phyloP scores from a whole-genome alignment of 495 filamentous ascomycete genomes.

The Podospora bellae-mahoneyi region DNA sequence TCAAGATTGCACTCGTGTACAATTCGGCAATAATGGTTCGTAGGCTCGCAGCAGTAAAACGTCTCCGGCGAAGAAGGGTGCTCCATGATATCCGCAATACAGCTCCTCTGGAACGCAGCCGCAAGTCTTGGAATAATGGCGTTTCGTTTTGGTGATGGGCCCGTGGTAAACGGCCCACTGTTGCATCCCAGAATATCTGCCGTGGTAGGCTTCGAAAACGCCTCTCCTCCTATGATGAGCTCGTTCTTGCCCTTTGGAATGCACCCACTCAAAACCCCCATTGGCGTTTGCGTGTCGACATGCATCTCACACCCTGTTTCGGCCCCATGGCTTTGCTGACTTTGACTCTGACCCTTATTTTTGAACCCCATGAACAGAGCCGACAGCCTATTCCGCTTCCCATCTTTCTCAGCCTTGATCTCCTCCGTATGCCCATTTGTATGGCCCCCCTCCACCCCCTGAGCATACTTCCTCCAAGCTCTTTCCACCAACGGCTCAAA shows the following conservation, averaged over 20 bases:
- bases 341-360: not conserved
- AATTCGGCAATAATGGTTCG: constrained; percentile 70
- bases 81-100: constrained; percentile 47
- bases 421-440: constrained; percentile 11
- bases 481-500: constrained; percentile 61
- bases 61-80: constrained; percentile 51
- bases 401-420: not conserved
- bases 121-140: constrained; percentile 61
- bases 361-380: not conserved
- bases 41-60: constrained; percentile 57
- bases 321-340: not conserved
- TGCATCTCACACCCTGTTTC: constrained; percentile 15
- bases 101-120: constrained; percentile 67
- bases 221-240: constrained; percentile 43
- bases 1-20: constrained; percentile 65
- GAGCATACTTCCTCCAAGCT: constrained; percentile 51
- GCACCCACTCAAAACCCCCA: constrained; percentile 29
- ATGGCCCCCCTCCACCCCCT: constrained; percentile 1
- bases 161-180: constrained; percentile 63
- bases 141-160: constrained; percentile 53
- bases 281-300: constrained; percentile 44
- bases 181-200: constrained; percentile 71
- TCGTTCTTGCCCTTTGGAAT: constrained; percentile 21
- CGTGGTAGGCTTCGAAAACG: constrained; percentile 57
- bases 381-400: not conserved